Percentiles rank a stretch among this genome's conserved stretches.
phyloP scores from a whole-genome alignment of 2,329 filamentous ascomycete species.

The Arthrinium puccinioides region DNA sequence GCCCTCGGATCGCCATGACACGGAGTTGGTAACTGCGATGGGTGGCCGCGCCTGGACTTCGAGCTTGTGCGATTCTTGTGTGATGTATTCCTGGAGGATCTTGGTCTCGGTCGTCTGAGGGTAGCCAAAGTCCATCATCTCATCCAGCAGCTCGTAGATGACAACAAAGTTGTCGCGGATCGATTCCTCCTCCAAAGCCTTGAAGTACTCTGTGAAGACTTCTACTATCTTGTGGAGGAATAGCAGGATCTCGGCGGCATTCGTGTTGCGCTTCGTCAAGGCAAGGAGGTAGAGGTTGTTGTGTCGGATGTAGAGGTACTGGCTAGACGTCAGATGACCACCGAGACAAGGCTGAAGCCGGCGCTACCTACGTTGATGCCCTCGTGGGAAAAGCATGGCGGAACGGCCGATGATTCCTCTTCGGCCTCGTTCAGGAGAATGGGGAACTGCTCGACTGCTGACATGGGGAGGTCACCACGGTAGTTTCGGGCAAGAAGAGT shows the following conservation, averaged over 20 bases:
- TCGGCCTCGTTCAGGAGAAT: conserved; percentile 94
- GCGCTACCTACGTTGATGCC: conserved; percentile 94
- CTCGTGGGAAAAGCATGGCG: conserved; percentile 96
- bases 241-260: conserved; percentile 94
- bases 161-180: conserved; percentile 99
- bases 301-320: conserved; percentile 99
- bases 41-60: conserved; percentile 93
- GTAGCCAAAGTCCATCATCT: conserved; percentile 99
- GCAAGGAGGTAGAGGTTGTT: conserved; percentile 98
- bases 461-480: conserved; percentile 97
- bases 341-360: no score
- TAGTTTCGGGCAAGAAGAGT: conserved; percentile 98
- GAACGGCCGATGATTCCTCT: conserved; percentile 96
- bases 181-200: conserved; percentile 95
- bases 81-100: conserved; percentile 98
- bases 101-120: conserved; percentile 97
- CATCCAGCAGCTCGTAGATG: conserved; percentile 96
- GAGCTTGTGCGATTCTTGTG: conserved; percentile 97
- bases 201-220: conserved; percentile 99
- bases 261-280: conserved; percentile 96
- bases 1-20: conserved; percentile 95
- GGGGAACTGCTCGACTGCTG: conserved; percentile 95
- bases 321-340: conserved; percentile 3
- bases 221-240: conserved; percentile 98
- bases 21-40: conserved; percentile 96